Conservation (phyloP, 164 flowering plant species). For the Chloranthus sessilifolius region DNA sequence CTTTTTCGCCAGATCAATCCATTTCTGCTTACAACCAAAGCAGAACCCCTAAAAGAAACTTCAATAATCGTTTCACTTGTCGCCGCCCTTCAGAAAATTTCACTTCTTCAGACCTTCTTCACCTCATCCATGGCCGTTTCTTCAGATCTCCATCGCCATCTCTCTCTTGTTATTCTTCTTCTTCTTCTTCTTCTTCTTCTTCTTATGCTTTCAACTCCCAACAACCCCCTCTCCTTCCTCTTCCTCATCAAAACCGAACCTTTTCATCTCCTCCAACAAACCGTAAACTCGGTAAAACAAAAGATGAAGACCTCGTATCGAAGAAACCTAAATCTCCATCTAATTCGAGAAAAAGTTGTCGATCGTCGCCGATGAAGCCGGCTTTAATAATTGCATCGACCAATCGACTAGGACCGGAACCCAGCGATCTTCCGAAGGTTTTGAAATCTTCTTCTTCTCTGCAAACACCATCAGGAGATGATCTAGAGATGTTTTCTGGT, state of each 20-base stretch:
- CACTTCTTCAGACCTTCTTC: background rate
- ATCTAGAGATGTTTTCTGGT: slow-evolving; percentile 27
- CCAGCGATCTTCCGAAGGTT: background rate
- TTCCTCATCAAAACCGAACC: slow-evolving; percentile 1
- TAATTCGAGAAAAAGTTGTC: too few relatives aligned
- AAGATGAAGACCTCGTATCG: background rate
- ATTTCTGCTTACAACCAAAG: background rate
- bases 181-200: background rate
- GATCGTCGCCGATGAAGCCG: background rate
- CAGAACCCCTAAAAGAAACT: background rate
- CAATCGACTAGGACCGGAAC: background rate
- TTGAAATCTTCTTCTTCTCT: background rate
- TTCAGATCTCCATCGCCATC: background rate
- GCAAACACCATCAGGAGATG: background rate
- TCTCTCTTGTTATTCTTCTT: background rate
- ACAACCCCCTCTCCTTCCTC: slow-evolving; percentile 8
- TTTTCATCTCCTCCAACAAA: background rate
- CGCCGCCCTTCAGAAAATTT: too few relatives aligned
- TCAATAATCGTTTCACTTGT: too few relatives aligned
- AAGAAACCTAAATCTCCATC: slow-evolving; percentile 1
- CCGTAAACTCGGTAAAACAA: background rate
- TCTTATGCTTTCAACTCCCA: background rate
- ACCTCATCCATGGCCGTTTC: background rate
- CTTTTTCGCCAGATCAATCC: background rate
- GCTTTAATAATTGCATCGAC: background rate